Conservation (phyloP, 1,284 basidiomycete genomes). For the Pseudomicrostroma phylloplanum region DNA sequence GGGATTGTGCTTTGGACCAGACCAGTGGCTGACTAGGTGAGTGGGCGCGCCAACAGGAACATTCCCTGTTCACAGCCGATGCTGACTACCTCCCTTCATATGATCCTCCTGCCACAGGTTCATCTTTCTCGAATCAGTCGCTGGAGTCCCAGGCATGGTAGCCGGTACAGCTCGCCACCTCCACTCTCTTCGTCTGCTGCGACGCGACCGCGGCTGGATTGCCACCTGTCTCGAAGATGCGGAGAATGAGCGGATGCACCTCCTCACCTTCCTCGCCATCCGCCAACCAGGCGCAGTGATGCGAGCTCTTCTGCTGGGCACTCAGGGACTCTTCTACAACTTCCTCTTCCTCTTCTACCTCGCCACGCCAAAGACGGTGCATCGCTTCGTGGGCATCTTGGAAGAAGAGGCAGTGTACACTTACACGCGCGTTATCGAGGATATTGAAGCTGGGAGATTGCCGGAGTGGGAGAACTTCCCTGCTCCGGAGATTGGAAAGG, state of each 20-base stretch:
- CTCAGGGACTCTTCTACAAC: constrained; percentile 58
- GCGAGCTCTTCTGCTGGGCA: constrained; percentile 71
- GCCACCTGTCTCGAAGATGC: constrained; percentile 39
- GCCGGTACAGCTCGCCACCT: constrained; percentile 75
- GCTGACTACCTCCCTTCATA: not conserved
- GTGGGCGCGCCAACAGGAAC: not conserved
- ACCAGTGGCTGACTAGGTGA: constrained; percentile 25
- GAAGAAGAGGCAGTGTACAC: constrained; percentile 92
- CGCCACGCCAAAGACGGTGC: constrained; percentile 72
- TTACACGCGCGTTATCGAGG: constrained; percentile 69
- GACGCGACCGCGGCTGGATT: constrained; percentile 39
- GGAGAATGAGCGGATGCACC: constrained; percentile 42
- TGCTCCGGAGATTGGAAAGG: constrained; percentile 75
- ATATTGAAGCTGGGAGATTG: constrained; percentile 75
- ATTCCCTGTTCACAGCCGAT: not conserved
- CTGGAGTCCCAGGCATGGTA: constrained; percentile 81
- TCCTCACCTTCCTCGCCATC: constrained; percentile 15
- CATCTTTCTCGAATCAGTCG: constrained; percentile 59
- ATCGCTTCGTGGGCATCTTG: constrained; percentile 88
- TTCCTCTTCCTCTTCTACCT: constrained; percentile 63
- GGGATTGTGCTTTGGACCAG: constrained; percentile 33
- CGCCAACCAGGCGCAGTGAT: constrained; percentile 68
- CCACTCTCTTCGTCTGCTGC: constrained; percentile 29
- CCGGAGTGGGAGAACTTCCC: constrained; percentile 70
- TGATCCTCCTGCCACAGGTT: constrained; percentile 16